These are phyloP conservation scores for Citrus trifoliata DNA, from an alignment of 345 rosid species.

Conservation along the genomic window DNA sequence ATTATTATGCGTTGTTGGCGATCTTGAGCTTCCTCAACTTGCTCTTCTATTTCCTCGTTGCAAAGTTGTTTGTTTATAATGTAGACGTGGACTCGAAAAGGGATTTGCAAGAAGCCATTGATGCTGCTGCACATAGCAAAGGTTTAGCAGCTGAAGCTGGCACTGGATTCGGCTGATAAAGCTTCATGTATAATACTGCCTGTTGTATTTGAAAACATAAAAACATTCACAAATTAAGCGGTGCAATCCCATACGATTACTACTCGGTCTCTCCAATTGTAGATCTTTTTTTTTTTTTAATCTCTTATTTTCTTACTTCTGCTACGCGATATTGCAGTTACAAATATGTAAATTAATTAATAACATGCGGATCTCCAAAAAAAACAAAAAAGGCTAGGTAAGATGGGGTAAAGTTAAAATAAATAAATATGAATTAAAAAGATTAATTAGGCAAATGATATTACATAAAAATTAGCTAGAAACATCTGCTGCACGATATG, in stretches of 20 bases:
- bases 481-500: too few species aligned
- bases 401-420: too few species aligned
- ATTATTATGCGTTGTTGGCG: constrained; percentile 62
- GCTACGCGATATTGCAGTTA: too few species aligned
- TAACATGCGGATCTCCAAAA: too few species aligned
- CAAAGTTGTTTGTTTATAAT: constrained; percentile 53
- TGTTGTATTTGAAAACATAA: not conserved
- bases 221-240: not conserved
- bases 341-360: too few species aligned
- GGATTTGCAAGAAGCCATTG: constrained; percentile 13
- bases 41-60: constrained; percentile 48
- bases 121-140: constrained; percentile 7
- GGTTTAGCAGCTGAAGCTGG: not conserved
- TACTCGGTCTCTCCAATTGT: too few species aligned
- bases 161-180: constrained; percentile 1
- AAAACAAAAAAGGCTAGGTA: too few species aligned
- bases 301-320: too few species aligned
- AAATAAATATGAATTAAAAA: too few species aligned
- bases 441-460: too few species aligned
- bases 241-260: not conserved
- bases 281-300: too few species aligned
- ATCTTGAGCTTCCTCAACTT: constrained; percentile 49
- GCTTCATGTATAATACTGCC: not conserved
- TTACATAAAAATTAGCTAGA: too few species aligned
- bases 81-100: constrained; percentile 30